Percentiles rank a stretch among this genome's conserved stretches.
Evolutionary conservation across 805 yeast species (phyloP).

Genomic region (Candida ascalaphidarum): DNA sequence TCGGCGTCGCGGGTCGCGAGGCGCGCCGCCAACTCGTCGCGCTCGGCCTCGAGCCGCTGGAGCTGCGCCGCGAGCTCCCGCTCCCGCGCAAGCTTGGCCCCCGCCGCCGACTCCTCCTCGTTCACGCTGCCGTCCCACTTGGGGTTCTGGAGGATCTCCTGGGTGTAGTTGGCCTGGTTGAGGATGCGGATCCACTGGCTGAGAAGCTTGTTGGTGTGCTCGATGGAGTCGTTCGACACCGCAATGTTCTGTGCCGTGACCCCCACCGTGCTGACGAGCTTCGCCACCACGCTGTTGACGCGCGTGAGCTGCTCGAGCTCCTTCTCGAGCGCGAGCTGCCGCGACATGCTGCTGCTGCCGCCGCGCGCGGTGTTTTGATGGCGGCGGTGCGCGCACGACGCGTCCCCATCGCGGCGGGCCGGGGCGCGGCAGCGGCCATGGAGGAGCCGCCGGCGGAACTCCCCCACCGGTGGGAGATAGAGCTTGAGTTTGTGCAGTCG

Average conservation of each 20-base stretch:
- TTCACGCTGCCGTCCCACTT: constrained; percentile 27
- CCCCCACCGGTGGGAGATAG: constrained; percentile 86
- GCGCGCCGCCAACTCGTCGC: not conserved
- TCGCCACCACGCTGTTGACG: constrained; percentile 23
- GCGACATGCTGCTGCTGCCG: too few relatives aligned
- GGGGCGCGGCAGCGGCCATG: not conserved
- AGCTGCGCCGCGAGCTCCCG: not conserved
- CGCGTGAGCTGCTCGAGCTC: constrained; percentile 16
- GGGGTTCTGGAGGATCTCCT: constrained; percentile 35
- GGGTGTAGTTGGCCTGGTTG: constrained; percentile 52
- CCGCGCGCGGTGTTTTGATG: too few relatives aligned
- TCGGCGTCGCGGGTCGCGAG: too few relatives aligned
- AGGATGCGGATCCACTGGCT: constrained; percentile 56
- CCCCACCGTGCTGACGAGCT: constrained; percentile 19
- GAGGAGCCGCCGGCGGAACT: constrained; percentile 11
- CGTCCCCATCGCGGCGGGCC: too few relatives aligned
- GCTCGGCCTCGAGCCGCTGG: not conserved
- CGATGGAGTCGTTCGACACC: constrained; percentile 32
- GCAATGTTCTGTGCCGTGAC: constrained; percentile 19
- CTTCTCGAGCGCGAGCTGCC: constrained; percentile 10
- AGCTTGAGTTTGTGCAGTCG: constrained; percentile 90
- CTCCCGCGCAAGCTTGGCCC: constrained; percentile 5
- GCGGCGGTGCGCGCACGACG: too few relatives aligned
- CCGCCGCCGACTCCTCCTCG: constrained; percentile 1
- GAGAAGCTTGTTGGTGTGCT: constrained; percentile 39